phyloP scores from a whole-genome alignment of 768 basidiomycete species.

The Lentinula sp. region DNA sequence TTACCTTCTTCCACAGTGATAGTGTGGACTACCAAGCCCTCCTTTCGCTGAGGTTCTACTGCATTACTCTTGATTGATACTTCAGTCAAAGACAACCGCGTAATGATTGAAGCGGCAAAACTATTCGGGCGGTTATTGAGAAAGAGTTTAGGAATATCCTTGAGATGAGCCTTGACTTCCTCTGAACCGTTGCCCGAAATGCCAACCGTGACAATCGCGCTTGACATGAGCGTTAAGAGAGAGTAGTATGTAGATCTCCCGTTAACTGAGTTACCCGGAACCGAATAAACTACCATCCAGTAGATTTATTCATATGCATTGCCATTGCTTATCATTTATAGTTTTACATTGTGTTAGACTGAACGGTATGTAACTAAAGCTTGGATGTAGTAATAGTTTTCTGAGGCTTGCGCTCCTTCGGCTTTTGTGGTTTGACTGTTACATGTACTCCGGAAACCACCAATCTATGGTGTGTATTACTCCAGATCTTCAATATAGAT shows the following conservation, averaged over 20 bases:
- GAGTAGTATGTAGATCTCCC: neutral
- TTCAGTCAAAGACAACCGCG: neutral
- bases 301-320: too few species aligned
- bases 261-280: neutral
- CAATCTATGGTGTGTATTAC: constrained; percentile 20
- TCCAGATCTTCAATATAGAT: constrained; percentile 24
- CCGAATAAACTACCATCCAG: too few species aligned
- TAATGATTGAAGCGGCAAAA: neutral
- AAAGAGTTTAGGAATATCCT: neutral
- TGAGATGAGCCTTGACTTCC: neutral
- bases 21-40: neutral
- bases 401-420: constrained; percentile 1
- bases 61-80: neutral
- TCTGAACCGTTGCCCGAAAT: neutral
- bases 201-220: neutral
- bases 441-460: constrained; percentile 25
- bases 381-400: neutral
- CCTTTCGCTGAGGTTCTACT: neutral
- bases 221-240: constrained; percentile 1
- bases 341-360: neutral
- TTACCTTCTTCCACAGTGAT: constrained; percentile 4
- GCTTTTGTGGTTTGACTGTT: constrained; percentile 21
- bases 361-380: neutral
- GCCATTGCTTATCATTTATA: too few species aligned
- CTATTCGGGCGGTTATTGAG: neutral